Conservation (phyloP, 1,284 basidiomycete species). For the Caloboletus firmus region DNA sequence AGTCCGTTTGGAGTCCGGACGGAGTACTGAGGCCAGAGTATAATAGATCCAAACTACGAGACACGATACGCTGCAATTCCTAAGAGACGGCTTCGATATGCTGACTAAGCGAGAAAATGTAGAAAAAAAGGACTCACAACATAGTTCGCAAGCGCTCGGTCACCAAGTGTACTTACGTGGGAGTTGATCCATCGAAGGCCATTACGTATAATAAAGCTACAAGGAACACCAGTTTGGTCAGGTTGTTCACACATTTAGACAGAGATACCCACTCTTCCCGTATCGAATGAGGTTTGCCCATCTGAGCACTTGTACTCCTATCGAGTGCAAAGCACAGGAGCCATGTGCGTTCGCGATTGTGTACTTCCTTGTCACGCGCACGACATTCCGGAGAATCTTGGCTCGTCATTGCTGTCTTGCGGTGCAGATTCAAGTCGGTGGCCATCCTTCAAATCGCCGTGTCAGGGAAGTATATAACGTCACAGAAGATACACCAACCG, state of each 20-base stretch:
- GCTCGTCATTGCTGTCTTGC: slow-evolving; percentile 73
- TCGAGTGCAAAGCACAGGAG: slow-evolving; percentile 89
- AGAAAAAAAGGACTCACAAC: slow-evolving; percentile 48
- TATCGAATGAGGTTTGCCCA: slow-evolving; percentile 87
- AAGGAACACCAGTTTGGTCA: slow-evolving; percentile 1
- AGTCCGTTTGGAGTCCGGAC: slow-evolving; percentile 84
- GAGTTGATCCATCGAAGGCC: slow-evolving; percentile 71
- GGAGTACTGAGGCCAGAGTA: slow-evolving; percentile 82
- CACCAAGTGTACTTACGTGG: slow-evolving; percentile 59
- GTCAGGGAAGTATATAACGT: slow-evolving; percentile 6
- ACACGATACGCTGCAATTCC: slow-evolving; percentile 87
- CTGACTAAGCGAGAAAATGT: background rate
- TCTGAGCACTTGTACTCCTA: slow-evolving; percentile 87
- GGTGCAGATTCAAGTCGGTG: slow-evolving; percentile 92
- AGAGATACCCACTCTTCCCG: slow-evolving; percentile 73
- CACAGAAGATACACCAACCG: slow-evolving; percentile 44
- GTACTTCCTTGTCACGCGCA: slow-evolving; percentile 77
- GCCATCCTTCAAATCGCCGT: slow-evolving; percentile 67
- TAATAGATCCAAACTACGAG: slow-evolving; percentile 85
- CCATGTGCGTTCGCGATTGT: slow-evolving; percentile 95
- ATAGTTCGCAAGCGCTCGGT: slow-evolving; percentile 68
- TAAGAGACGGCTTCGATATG: slow-evolving; percentile 30
- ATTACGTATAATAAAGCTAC: slow-evolving; percentile 85
- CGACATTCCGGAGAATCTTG: slow-evolving; percentile 75
- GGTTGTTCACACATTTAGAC: background rate